These are phyloP conservation scores for Salix caprea DNA, from an alignment of 345 rosid genomes.

Conservation along the genomic window DNA sequence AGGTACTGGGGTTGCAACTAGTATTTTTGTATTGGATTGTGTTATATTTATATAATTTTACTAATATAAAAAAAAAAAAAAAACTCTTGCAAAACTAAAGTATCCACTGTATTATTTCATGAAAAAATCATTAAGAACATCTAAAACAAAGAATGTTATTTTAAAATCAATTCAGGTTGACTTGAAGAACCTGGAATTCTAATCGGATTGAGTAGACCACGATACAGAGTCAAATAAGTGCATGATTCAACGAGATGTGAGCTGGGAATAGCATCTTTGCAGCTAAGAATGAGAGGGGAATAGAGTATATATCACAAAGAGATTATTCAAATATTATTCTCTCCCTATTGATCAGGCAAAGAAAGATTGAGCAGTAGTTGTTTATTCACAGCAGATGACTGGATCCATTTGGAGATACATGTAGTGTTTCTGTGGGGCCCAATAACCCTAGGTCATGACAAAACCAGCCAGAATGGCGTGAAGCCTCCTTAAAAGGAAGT, in stretches of 20 bases:
- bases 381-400: conserved; percentile 5
- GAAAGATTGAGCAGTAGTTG: conserved; percentile 17
- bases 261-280: not conserved
- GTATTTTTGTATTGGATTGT: no score
- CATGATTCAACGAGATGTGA: not conserved
- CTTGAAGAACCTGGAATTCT: no score
- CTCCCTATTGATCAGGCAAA: not conserved
- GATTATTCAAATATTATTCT: not conserved
- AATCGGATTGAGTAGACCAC: no score
- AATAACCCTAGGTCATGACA: conserved; percentile 14
- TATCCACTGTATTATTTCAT: no score
- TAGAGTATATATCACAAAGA: not conserved
- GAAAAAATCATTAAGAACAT: no score
- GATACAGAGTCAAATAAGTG: not conserved
- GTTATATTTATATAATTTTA: no score
- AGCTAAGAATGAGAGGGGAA: not conserved
- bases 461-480: conserved; percentile 28
- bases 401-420: not conserved
- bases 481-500: conserved; percentile 23
- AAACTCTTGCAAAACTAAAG: no score
- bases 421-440: conserved; percentile 1
- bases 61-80: no score
- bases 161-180: no score
- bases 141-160: no score
- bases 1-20: not conserved